Conservation (phyloP, 1,284 basidiomycete species). For the Tilletia horrida region DNA sequence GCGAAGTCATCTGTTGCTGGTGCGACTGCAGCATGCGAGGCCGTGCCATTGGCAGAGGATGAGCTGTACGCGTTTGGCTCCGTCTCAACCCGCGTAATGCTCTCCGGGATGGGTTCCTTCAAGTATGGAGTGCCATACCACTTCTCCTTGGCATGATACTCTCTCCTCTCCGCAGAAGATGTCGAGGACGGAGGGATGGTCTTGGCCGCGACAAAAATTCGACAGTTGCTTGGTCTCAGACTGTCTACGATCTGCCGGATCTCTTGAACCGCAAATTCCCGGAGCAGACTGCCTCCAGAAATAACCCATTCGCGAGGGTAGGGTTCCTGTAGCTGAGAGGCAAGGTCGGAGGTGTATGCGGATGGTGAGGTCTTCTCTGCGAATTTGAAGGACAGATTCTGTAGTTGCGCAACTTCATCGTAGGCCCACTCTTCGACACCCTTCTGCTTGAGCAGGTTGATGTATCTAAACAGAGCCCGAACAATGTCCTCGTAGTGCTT, state of each 20-base stretch:
- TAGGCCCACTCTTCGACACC: constrained; percentile 72
- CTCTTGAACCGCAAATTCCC: constrained; percentile 72
- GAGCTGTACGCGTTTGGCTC: not conserved
- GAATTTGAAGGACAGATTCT: constrained; percentile 78
- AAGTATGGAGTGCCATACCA: constrained; percentile 55
- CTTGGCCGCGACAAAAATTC: constrained; percentile 72
- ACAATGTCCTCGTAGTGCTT: constrained; percentile 75
- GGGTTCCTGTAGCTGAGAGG: constrained; percentile 74
- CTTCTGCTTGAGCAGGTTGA: constrained; percentile 72
- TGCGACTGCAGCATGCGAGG: not conserved
- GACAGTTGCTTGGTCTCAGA: constrained; percentile 65
- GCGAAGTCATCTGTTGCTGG: constrained; percentile 34
- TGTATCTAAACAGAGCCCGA: constrained; percentile 77
- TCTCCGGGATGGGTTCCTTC: constrained; percentile 23
- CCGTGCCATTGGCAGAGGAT: too few species aligned
- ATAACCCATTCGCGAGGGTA: constrained; percentile 76
- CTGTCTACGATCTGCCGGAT: constrained; percentile 66
- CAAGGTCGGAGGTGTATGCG: constrained; percentile 73
- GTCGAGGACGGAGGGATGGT: constrained; percentile 54
- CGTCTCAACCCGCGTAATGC: not conserved
- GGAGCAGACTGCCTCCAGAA: constrained; percentile 69
- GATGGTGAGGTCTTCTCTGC: constrained; percentile 78
- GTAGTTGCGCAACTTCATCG: constrained; percentile 72
- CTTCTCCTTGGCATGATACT: constrained; percentile 46
- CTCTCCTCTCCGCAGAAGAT: constrained; percentile 29